Conservation (phyloP, 768 basidiomycete species). For the Lactarius hatsudake region DNA sequence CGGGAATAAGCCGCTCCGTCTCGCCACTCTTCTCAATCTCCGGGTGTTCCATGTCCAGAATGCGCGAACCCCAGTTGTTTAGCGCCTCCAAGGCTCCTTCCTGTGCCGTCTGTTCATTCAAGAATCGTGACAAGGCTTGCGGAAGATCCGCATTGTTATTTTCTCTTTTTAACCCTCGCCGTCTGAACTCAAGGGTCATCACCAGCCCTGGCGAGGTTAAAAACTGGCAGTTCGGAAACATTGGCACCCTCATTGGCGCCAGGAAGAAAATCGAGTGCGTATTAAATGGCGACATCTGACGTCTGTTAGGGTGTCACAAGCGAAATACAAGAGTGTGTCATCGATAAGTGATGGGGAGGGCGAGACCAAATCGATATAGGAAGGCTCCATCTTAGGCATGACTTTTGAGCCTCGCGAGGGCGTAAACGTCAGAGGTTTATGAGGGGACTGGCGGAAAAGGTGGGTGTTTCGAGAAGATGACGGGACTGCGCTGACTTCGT, state of each 20-base stretch:
- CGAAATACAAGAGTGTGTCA: too few species aligned
- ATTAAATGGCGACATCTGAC: slow-evolving; percentile 31
- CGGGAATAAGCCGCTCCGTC: slow-evolving; percentile 3
- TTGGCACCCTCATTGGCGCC: slow-evolving; percentile 23
- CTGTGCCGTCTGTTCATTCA: slow-evolving; percentile 3
- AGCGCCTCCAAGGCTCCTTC: slow-evolving; percentile 12
- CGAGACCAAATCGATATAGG: slow-evolving; percentile 54
- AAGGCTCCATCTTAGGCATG: slow-evolving; percentile 58
- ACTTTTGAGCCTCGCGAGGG: slow-evolving; percentile 13
- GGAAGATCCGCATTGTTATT: slow-evolving; percentile 11
- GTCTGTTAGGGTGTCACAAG: slow-evolving; percentile 22
- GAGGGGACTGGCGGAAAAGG: slow-evolving; percentile 51
- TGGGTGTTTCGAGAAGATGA: slow-evolving; percentile 35
- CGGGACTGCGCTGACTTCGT: slow-evolving; percentile 32
- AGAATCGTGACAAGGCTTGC: slow-evolving; percentile 1
- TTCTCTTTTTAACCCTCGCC: slow-evolving; percentile 24
- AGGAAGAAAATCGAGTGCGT: slow-evolving; percentile 17
- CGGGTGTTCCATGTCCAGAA: neutral
- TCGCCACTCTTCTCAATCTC: neutral
- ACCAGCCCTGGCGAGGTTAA: slow-evolving; percentile 7
- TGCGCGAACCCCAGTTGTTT: neutral
- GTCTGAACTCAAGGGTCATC: slow-evolving; percentile 22
- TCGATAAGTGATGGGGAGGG: slow-evolving; percentile 65
- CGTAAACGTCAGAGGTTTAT: too few species aligned
- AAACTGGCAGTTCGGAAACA: neutral